Base-by-base conservation (phyloP, 73 alveolate genomes). In the Paramecium sexaurelia region DNA sequence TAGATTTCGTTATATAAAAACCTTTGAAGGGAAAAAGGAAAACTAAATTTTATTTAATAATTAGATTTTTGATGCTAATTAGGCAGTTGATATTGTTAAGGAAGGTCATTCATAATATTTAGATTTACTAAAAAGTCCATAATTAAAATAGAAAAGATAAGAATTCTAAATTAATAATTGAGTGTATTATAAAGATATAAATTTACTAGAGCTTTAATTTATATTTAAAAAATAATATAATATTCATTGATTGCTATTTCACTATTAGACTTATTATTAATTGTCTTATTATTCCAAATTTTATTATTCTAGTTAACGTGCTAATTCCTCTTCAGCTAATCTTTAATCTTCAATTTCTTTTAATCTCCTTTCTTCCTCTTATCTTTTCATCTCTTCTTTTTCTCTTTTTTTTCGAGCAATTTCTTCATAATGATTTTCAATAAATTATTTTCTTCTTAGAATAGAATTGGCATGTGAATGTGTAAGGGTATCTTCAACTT, bases 1-100 rank as follows among this genome's bases (percentile, higher is more conserved):
- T 27, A 94, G 99, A 98, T 96, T 96, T 78, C 92, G 93, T 75
- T 92, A 75, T 41, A 94, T 94, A 9, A 96, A 96, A 92, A 91
- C 95, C 37, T 95, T 47, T 69, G 99, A 96, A 40, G 99, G 99
- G 19, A 96, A 96, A 94, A 94, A 96, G 7, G 93, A 78, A 36
- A 96, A 96, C 84, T 68, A 37, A 11, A 92, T 96, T 85, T 96
- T 94, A 26, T 91, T 86, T 67, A 87, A 95, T 56, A 98, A 91
- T 29, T 37, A 91, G 84, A 91, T 93, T 8, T 69, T 94, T 11
- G 90, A 75, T 9, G 35, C 40, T 11, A 89, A 93, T 7, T 13
- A 40, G 6, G 87, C 95, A 24, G 39, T 36, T 24, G 91, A 93
- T 9, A 39, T 93, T 7, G 92, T 93, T 40, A 40, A 35, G 20